Evolutionary conservation across 495 filamentous ascomycete genomes (phyloP).

Genomic region (Letharia columbiana): DNA sequence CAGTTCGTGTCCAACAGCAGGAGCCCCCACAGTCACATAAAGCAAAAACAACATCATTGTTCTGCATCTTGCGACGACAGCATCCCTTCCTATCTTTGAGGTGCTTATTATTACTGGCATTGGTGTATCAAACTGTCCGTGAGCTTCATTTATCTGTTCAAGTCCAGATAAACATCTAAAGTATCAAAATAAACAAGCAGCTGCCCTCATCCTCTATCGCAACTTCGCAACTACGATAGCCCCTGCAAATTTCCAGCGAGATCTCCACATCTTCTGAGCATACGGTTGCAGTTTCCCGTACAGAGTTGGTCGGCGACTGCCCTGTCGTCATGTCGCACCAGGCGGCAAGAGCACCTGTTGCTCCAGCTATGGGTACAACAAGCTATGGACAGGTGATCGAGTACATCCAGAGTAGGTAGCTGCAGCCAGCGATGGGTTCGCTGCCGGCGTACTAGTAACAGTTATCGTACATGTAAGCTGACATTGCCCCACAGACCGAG

Average conservation of each 20-base stretch:
- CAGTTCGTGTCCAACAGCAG: background rate
- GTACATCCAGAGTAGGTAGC: constrained; percentile 60
- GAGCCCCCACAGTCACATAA: background rate
- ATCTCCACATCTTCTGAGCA: background rate
- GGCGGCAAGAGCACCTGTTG: constrained; percentile 24
- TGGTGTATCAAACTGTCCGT: background rate
- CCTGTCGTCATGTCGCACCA: constrained; percentile 19
- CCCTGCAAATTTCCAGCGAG: background rate
- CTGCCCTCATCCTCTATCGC: constrained; percentile 5
- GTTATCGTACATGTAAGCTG: background rate
- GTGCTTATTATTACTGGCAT: constrained; percentile 4
- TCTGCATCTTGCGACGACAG: constrained; percentile 1
- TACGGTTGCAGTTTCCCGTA: background rate
- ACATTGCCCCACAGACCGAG: constrained; percentile 56
- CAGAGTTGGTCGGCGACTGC: constrained; percentile 12
- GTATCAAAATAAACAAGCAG: constrained; percentile 5
- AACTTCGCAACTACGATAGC: constrained; percentile 1
- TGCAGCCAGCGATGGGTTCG: constrained; percentile 15
- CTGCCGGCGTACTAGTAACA: background rate
- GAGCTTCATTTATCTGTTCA: background rate
- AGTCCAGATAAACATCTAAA: constrained; percentile 2
- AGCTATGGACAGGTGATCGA: constrained; percentile 67
- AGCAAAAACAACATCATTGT: constrained; percentile 13
- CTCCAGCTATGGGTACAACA: constrained; percentile 30
- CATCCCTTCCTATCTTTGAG: constrained; percentile 1